These are phyloP conservation scores for Lepraria neglecta DNA, from an alignment of 495 filamentous ascomycete species.

Conservation along the genomic window DNA sequence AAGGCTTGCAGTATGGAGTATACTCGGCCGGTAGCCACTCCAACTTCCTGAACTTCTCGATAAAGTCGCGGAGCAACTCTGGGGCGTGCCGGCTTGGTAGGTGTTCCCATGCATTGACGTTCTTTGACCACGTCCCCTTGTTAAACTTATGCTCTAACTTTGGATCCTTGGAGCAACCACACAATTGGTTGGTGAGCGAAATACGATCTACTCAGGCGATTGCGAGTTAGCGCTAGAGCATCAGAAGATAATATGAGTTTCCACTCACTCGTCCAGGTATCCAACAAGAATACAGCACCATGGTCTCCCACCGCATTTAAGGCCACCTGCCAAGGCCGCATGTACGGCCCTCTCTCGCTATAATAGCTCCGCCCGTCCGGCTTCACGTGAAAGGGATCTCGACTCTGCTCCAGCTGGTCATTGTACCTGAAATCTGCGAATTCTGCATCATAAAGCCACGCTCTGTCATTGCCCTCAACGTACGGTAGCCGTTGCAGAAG, in stretches of 20 bases:
- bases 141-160: neutral
- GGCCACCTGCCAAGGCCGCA: constrained; percentile 4
- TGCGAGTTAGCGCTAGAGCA: neutral
- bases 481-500: constrained; percentile 1
- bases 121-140: constrained; percentile 2
- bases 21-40: constrained; percentile 5
- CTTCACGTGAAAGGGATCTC: constrained; percentile 1
- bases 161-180: constrained; percentile 7
- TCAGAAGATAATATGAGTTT: neutral
- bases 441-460: neutral
- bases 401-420: neutral
- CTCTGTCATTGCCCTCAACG: neutral
- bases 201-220: neutral
- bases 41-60: neutral
- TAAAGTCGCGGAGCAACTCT: neutral
- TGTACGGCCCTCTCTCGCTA: neutral
- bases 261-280: constrained; percentile 4
- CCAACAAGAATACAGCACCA: neutral
- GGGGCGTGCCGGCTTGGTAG: constrained; percentile 2
- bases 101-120: constrained; percentile 7
- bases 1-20: constrained; percentile 5
- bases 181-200: neutral
- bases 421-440: constrained; percentile 5
- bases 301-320: neutral
- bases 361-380: constrained; percentile 1